These are phyloP conservation scores for Discostella stelligera DNA, from an alignment of 352 stramenopile species.

Conservation along the genomic window DNA sequence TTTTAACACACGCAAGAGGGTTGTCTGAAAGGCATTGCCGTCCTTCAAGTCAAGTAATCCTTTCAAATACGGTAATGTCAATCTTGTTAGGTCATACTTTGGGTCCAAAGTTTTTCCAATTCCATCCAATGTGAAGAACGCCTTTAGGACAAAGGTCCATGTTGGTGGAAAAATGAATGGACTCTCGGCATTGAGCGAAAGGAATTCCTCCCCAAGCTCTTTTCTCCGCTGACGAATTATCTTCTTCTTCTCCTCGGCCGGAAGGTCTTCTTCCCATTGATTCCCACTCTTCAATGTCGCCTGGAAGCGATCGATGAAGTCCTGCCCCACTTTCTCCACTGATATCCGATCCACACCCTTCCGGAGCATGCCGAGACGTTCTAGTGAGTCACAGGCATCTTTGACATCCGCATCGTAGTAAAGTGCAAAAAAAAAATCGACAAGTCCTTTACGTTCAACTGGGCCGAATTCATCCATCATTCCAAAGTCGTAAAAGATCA, in stretches of 20 bases:
- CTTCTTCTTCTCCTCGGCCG: constrained; percentile 76
- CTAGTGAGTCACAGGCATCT: constrained; percentile 84
- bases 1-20: constrained; percentile 74
- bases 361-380: constrained; percentile 84
- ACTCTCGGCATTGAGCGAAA: constrained; percentile 84
- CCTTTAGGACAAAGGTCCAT: constrained; percentile 88
- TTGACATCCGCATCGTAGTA: constrained; percentile 87
- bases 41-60: constrained; percentile 88
- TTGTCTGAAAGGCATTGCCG: constrained; percentile 81
- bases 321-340: constrained; percentile 84
- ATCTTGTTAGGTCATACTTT: constrained; percentile 86
- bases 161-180: constrained; percentile 88
- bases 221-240: constrained; percentile 67
- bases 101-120: constrained; percentile 88
- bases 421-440: constrained; percentile 87
- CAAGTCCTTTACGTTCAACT: constrained; percentile 80
- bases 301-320: constrained; percentile 83
- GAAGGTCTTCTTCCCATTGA: constrained; percentile 84
- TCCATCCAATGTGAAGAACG: constrained; percentile 87
- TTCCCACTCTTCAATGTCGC: constrained; percentile 72
- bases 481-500: constrained; percentile 91
- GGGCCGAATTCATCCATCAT: constrained; percentile 88
- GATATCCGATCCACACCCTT: constrained; percentile 84
- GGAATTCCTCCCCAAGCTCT: constrained; percentile 85
- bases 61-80: constrained; percentile 86